Conservation (phyloP, 1,284 basidiomycete species). For the Trichosporon inkin region DNA sequence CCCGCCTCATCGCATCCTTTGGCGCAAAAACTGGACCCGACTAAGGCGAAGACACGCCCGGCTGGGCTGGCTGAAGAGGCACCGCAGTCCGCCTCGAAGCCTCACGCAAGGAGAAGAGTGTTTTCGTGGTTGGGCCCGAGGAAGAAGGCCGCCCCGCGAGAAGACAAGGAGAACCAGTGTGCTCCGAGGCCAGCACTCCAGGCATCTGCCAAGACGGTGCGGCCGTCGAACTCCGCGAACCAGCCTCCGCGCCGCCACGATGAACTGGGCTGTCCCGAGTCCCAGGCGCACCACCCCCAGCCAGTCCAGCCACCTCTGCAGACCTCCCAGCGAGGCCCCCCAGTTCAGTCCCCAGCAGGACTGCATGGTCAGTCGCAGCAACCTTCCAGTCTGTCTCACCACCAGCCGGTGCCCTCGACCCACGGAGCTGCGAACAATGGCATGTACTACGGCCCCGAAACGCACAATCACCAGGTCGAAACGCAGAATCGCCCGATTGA, state of each 20-base stretch:
- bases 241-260: background rate
- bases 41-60: background rate
- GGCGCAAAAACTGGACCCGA: background rate
- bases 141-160: background rate
- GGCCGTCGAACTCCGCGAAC: no score
- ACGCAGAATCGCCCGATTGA: background rate
- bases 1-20: background rate
- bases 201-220: no score
- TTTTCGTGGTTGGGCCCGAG: background rate
- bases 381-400: constrained; percentile 4
- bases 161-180: background rate
- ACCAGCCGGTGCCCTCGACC: background rate
- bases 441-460: background rate
- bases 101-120: background rate
- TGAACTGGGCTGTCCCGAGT: background rate
- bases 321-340: background rate
- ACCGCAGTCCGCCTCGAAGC: background rate
- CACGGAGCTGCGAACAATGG: background rate
- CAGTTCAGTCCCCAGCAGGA: background rate
- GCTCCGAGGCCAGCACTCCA: no score
- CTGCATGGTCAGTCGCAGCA: constrained; percentile 6
- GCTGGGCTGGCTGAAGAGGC: background rate
- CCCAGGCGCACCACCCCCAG: background rate
- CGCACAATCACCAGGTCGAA: background rate
- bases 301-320: background rate